phyloP scores from a whole-genome alignment of 805 yeast genomes.

The Barnettozyma californica region DNA sequence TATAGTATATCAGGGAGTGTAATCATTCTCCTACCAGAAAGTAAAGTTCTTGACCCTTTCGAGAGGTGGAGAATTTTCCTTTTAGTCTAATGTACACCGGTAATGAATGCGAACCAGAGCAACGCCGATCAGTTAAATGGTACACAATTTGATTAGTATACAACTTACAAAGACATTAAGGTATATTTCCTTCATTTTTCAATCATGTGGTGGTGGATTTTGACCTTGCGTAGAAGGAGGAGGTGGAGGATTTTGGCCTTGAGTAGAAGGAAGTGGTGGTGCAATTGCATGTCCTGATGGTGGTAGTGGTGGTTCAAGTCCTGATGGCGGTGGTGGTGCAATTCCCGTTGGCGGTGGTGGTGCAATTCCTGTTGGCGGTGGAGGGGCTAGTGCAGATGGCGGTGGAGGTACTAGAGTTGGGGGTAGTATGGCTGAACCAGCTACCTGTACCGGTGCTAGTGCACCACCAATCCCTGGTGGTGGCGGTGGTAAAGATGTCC shows the following conservation, averaged over 20 bases:
- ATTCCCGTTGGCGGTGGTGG: constrained; percentile 6
- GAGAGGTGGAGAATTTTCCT: no score
- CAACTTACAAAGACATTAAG: background rate
- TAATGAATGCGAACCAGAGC: no score
- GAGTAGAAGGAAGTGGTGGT: no score
- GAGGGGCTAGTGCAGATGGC: constrained; percentile 8
- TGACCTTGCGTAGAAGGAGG: no score
- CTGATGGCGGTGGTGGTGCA: constrained; percentile 5
- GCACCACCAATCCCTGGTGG: constrained; percentile 6
- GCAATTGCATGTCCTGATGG: background rate
- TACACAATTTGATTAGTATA: no score
- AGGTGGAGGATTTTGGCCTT: no score
- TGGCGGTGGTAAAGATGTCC: background rate
- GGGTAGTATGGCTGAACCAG: background rate
- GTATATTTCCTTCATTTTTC: background rate
- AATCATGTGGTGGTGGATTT: background rate
- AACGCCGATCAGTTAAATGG: no score
- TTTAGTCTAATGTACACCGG: no score
- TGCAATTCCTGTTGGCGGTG: constrained; percentile 5
- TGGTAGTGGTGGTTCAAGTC: background rate
- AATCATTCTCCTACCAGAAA: no score
- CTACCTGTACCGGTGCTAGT: background rate
- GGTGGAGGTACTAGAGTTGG: constrained; percentile 3
- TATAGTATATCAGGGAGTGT: no score
- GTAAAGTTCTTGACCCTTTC: no score